phyloP scores from a whole-genome alignment of 768 basidiomycete species.

The Xerocomus potaroensis region DNA sequence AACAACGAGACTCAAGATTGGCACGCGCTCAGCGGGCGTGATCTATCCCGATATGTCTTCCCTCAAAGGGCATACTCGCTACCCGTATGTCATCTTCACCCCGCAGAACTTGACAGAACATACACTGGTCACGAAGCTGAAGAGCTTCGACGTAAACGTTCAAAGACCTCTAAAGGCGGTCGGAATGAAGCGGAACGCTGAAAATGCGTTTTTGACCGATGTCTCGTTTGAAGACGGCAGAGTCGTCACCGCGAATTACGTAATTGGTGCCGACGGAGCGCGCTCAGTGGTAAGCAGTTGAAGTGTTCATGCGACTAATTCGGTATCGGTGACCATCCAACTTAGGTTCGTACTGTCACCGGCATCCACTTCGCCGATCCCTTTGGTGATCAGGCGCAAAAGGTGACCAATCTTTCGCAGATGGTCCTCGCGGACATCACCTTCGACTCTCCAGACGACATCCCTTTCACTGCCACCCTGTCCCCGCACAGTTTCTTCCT shows the following conservation, averaged over 20 bases:
- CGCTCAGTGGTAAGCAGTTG: not conserved
- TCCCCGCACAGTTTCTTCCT: slow-evolving; percentile 14
- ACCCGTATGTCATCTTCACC: slow-evolving; percentile 40
- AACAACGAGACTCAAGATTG: slow-evolving; percentile 20
- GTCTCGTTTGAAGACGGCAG: slow-evolving; percentile 47
- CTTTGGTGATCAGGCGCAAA: slow-evolving; percentile 24
- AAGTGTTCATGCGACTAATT: too few relatives aligned
- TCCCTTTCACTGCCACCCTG: not conserved
- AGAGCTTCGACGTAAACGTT: slow-evolving; percentile 31
- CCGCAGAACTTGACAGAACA: slow-evolving; percentile 47
- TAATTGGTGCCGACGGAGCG: slow-evolving; percentile 52
- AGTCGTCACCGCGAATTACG: slow-evolving; percentile 40
- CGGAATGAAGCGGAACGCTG: slow-evolving; percentile 31
- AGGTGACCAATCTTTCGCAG: slow-evolving; percentile 31
- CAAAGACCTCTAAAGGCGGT: slow-evolving; percentile 38
- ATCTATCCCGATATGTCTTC: slow-evolving; percentile 30
- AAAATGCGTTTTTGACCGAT: slow-evolving; percentile 30
- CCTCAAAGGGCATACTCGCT: slow-evolving; percentile 40
- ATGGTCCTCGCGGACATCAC: slow-evolving; percentile 19
- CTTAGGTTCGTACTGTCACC: slow-evolving; percentile 40
- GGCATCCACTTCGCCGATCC: slow-evolving; percentile 47
- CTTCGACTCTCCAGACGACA: slow-evolving; percentile 2
- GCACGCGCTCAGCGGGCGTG: slow-evolving; percentile 29
- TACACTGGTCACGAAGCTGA: slow-evolving; percentile 33
- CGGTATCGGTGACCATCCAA: not conserved